Conservation (phyloP, 2,329 filamentous ascomycete species). For the Scortechinia acanthostroma region DNA sequence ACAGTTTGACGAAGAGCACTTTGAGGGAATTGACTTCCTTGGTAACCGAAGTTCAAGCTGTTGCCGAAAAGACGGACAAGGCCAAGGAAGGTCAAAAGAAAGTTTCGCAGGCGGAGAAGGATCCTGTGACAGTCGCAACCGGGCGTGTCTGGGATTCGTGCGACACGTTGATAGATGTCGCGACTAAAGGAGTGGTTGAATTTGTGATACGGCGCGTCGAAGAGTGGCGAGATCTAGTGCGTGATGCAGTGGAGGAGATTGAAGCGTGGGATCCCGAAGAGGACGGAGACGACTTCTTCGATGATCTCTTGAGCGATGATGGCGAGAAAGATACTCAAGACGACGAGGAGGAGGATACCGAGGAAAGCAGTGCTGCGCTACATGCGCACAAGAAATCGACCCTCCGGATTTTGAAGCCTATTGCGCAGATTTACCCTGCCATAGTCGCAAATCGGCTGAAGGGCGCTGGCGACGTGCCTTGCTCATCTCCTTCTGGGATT, state of each 20-base stretch:
- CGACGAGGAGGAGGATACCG: neutral
- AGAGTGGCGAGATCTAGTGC: slow-evolving; percentile 44
- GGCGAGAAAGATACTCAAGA: slow-evolving; percentile 2
- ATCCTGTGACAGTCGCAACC: slow-evolving; percentile 28
- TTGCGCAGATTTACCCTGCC: slow-evolving; percentile 30
- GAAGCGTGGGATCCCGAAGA: slow-evolving; percentile 9
- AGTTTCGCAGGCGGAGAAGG: neutral
- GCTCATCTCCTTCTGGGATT: slow-evolving; percentile 8
- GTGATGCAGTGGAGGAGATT: slow-evolving; percentile 18
- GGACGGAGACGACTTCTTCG: slow-evolving; percentile 10
- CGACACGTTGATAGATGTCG: slow-evolving; percentile 40
- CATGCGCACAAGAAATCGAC: slow-evolving; percentile 27
- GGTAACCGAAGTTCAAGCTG: slow-evolving; percentile 25
- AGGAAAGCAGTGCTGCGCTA: slow-evolving; percentile 14
- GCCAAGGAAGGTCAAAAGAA: neutral
- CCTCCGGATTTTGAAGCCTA: slow-evolving; percentile 28
- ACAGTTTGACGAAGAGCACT: slow-evolving; percentile 28
- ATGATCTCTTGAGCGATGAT: slow-evolving; percentile 10
- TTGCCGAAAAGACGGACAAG: slow-evolving; percentile 10
- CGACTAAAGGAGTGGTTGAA: slow-evolving; percentile 40
- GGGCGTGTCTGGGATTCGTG: slow-evolving; percentile 56
- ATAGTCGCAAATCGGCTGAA: slow-evolving; percentile 28
- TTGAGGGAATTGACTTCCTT: slow-evolving; percentile 38
- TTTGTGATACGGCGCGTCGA: slow-evolving; percentile 46
- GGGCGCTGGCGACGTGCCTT: slow-evolving; percentile 8